phyloP scores from a whole-genome alignment of 495 filamentous ascomycete genomes.

The Jackrogersella minutella region DNA sequence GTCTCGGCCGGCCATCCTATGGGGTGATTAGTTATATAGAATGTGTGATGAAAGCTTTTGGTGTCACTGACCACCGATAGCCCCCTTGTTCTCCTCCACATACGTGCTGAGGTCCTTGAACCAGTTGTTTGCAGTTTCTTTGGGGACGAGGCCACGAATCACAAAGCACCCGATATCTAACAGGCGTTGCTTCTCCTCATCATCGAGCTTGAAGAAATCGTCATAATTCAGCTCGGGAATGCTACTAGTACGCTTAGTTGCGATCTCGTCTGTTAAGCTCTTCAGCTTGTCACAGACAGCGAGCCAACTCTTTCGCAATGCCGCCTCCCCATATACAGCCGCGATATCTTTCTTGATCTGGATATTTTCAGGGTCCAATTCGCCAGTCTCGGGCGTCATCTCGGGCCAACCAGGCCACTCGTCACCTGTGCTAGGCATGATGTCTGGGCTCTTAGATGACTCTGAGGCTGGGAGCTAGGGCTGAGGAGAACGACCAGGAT shows the following conservation, averaged over 20 bases:
- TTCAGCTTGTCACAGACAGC: background rate
- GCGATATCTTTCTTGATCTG: background rate
- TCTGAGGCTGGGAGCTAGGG: background rate
- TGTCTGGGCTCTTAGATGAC: background rate
- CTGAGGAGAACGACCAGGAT: background rate
- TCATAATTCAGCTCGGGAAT: background rate
- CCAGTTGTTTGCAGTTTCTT: background rate
- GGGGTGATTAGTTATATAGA: background rate
- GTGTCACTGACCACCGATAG: background rate
- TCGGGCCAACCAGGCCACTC: background rate
- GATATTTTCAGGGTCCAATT: background rate
- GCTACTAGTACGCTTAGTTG: background rate
- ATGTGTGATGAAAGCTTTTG: background rate
- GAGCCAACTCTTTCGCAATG: background rate
- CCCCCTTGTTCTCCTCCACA: background rate
- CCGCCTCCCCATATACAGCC: background rate
- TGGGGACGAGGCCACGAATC: background rate
- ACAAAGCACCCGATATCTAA: background rate
- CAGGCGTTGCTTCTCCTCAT: background rate
- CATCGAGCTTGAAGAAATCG: background rate
- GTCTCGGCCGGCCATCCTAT: background rate
- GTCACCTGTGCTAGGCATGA: background rate
- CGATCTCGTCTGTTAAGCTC: background rate
- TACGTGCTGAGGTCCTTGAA: background rate
- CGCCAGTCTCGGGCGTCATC: background rate